These are phyloP conservation scores for Fusarium metavorans DNA, from an alignment of 2,329 filamentous ascomycete species.

Conservation along the genomic window DNA sequence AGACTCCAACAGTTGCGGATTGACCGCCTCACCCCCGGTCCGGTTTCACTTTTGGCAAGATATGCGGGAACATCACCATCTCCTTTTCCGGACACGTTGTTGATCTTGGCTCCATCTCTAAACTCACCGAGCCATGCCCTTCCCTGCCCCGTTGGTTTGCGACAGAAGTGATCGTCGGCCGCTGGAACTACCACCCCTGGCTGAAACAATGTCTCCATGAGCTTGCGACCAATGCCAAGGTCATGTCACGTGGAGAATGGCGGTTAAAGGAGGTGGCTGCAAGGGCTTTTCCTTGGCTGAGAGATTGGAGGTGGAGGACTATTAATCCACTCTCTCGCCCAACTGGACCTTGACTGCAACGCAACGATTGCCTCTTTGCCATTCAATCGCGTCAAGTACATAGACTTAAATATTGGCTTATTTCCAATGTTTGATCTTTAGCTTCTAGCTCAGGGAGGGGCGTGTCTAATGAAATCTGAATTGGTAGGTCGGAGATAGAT, in stretches of 20 bases:
- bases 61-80: background rate
- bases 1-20: background rate
- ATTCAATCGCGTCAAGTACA: constrained; percentile 8
- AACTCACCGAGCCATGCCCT: background rate
- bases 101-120: background rate
- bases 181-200: background rate
- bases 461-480: background rate
- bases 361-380: background rate
- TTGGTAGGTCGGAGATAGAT: background rate
- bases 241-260: background rate
- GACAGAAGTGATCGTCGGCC: constrained; percentile 1
- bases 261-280: constrained; percentile 4
- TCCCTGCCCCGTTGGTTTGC: background rate
- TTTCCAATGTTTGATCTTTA: constrained; percentile 32
- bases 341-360: background rate
- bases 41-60: background rate
- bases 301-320: background rate
- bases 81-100: background rate
- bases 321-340: background rate
- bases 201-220: background rate
- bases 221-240: background rate
- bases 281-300: background rate
- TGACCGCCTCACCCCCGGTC: background rate
- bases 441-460: constrained; percentile 35
- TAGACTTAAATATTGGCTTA: constrained; percentile 41